A percentile compares a stretch with the other conserved stretches of the same genome.
phyloP scores from a whole-genome alignment of 1,284 basidiomycete genomes.

The Ustilago tritici region DNA sequence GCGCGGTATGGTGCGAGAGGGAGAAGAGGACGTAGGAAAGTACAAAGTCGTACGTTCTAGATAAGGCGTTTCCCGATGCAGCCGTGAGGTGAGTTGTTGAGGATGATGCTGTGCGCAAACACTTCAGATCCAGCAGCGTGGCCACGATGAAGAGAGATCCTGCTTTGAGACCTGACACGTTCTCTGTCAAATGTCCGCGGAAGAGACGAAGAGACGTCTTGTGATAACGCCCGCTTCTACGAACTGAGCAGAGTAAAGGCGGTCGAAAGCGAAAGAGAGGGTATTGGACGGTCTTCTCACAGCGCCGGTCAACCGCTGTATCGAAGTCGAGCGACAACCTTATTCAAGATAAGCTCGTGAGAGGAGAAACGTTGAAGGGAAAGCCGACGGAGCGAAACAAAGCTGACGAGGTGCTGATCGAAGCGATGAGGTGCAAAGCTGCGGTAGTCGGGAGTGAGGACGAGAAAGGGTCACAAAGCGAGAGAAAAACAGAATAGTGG shows the following conservation, averaged over 20 bases:
- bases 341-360: constrained; percentile 31
- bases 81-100: neutral
- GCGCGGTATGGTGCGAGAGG: neutral
- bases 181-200: neutral
- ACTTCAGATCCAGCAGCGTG: neutral
- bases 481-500: constrained; percentile 13
- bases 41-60: neutral
- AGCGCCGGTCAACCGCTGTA: constrained; percentile 38
- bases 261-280: neutral
- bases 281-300: constrained; percentile 23
- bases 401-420: constrained; percentile 10
- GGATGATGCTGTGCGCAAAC: neutral
- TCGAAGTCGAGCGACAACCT: constrained; percentile 45
- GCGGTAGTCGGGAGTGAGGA: constrained; percentile 4
- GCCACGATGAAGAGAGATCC: too few relatives aligned
- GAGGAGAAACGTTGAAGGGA: neutral
- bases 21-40: neutral
- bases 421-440: neutral
- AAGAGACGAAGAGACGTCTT: neutral
- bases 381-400: constrained; percentile 29
- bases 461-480: neutral
- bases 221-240: constrained; percentile 1
- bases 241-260: neutral
- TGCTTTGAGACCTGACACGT: neutral
- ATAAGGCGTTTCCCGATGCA: neutral